These are phyloP conservation scores for Phytophthora gonapodyides DNA, from an alignment of 352 stramenopile genomes.

Conservation along the genomic window DNA sequence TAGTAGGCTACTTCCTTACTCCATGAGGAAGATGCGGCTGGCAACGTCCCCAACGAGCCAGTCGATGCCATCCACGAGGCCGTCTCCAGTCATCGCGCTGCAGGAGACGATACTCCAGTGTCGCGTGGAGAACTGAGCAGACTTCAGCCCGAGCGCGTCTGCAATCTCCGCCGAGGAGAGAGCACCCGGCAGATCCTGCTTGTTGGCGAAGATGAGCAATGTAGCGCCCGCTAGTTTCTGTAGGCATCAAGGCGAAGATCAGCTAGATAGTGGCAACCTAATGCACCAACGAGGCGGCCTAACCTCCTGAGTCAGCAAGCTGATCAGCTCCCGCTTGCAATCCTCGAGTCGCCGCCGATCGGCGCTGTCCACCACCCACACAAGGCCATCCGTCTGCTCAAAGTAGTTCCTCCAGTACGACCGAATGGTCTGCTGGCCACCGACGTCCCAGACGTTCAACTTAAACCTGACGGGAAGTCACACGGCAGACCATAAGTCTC, in stretches of 20 bases:
- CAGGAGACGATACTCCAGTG: conserved; percentile 95
- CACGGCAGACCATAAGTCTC: too few species aligned
- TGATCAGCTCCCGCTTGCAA: conserved; percentile 91
- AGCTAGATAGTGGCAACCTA: not conserved
- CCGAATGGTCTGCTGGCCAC: conserved; percentile 98
- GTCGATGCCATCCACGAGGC: conserved; percentile 96
- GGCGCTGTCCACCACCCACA: conserved; percentile 99
- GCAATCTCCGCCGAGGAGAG: conserved; percentile 93
- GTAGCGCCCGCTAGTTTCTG: conserved; percentile 98
- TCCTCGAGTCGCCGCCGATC: conserved; percentile 94
- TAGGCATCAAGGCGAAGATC: conserved; percentile 1
- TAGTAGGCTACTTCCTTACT: conserved; percentile 31
- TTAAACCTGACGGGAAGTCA: conserved; percentile 88
- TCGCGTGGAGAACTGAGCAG: conserved; percentile 81
- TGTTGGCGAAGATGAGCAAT: conserved; percentile 99
- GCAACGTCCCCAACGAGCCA: conserved; percentile 98
- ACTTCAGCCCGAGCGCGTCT: conserved; percentile 82
- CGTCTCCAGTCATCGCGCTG: conserved; percentile 96
- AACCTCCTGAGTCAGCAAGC: conserved; percentile 90
- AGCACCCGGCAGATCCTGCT: conserved; percentile 96
- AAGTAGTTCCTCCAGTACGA: conserved; percentile 99
- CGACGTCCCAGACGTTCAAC: conserved; percentile 99
- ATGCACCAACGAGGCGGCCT: not conserved
- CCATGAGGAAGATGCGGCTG: conserved; percentile 96
- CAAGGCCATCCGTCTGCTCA: conserved; percentile 98